These are phyloP conservation scores for Evernia prunastri DNA, from an alignment of 495 filamentous ascomycete genomes.

Conservation along the genomic window DNA sequence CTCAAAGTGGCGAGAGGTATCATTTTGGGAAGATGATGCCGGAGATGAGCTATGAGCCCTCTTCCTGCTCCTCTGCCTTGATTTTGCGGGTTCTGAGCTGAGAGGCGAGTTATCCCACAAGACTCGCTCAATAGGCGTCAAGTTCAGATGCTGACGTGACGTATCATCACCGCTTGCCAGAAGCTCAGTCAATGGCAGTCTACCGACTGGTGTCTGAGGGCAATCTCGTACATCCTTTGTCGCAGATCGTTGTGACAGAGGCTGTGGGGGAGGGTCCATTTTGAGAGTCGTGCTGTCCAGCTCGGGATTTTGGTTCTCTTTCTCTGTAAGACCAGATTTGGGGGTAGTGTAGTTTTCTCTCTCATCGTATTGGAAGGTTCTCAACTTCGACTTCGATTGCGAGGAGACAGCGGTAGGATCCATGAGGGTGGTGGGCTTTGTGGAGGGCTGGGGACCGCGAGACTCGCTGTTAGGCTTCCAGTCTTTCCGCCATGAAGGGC, in stretches of 20 bases:
- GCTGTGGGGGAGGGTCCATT: slow-evolving; percentile 29
- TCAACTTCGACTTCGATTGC: slow-evolving; percentile 52
- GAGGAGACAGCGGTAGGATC: slow-evolving; percentile 35
- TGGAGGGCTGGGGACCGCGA: neutral
- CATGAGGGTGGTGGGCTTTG: neutral
- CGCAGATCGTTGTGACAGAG: slow-evolving; percentile 30
- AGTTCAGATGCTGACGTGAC: slow-evolving; percentile 35
- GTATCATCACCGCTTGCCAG: slow-evolving; percentile 65
- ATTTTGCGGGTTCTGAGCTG: slow-evolving; percentile 40
- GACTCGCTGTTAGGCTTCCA: slow-evolving; percentile 9
- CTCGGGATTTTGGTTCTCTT: slow-evolving; percentile 27
- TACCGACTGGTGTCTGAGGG: slow-evolving; percentile 66
- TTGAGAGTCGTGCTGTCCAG: slow-evolving; percentile 35
- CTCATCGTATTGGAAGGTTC: slow-evolving; percentile 48
- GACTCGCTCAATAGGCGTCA: slow-evolving; percentile 65
- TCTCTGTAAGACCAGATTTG: slow-evolving; percentile 26
- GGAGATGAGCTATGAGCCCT: slow-evolving; percentile 78
- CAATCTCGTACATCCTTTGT: slow-evolving; percentile 41
- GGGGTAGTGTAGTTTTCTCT: slow-evolving; percentile 16
- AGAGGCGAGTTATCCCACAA: slow-evolving; percentile 58
- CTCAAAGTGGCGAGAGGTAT: slow-evolving; percentile 37
- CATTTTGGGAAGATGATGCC: slow-evolving; percentile 58
- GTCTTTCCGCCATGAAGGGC: slow-evolving; percentile 18
- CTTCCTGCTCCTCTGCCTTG: slow-evolving; percentile 52
- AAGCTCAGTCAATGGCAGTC: slow-evolving; percentile 71